Percentiles rank a stretch among this genome's conserved stretches.
These are phyloP conservation scores for Komagataella pastoris DNA, from an alignment of 805 yeast genomes.

Conservation along the genomic window DNA sequence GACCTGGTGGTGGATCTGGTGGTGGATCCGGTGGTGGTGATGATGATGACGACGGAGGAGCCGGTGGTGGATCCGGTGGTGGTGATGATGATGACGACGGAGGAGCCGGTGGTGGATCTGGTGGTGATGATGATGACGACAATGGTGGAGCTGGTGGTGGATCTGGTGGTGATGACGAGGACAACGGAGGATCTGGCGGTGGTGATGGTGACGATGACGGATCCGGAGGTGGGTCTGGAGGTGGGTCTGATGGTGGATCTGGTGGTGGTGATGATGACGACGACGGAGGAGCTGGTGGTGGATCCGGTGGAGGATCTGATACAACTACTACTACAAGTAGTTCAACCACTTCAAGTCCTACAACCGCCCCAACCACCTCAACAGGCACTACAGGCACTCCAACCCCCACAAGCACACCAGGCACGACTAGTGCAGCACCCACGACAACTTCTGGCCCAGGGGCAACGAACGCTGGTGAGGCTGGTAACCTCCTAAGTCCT, in stretches of 20 bases:
- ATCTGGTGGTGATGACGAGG: too few species aligned
- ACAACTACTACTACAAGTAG: not conserved
- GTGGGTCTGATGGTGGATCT: not conserved
- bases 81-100: too few species aligned
- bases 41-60: too few species aligned
- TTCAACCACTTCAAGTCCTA: not conserved
- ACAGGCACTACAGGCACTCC: not conserved
- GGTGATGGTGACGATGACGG: not conserved
- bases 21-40: too few species aligned
- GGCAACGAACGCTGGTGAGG: not conserved
- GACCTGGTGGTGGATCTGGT: too few species aligned
- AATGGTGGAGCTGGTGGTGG: too few species aligned
- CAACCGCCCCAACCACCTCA: too few species aligned
- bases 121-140: too few species aligned
- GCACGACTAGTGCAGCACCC: not conserved
- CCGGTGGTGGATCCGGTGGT: too few species aligned
- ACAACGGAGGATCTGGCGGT: too few species aligned
- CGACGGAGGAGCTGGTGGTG: not conserved
- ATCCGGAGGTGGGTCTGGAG: not conserved
- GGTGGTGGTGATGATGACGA: not conserved
- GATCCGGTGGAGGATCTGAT: not conserved
- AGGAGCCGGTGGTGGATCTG: too few species aligned
- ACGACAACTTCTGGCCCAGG: not conserved
- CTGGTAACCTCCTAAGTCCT: not conserved
- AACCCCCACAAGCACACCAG: not conserved